Evolutionary conservation across 2,329 filamentous ascomycete species (phyloP).

Genomic region (Fusarium incarnatum): DNA sequence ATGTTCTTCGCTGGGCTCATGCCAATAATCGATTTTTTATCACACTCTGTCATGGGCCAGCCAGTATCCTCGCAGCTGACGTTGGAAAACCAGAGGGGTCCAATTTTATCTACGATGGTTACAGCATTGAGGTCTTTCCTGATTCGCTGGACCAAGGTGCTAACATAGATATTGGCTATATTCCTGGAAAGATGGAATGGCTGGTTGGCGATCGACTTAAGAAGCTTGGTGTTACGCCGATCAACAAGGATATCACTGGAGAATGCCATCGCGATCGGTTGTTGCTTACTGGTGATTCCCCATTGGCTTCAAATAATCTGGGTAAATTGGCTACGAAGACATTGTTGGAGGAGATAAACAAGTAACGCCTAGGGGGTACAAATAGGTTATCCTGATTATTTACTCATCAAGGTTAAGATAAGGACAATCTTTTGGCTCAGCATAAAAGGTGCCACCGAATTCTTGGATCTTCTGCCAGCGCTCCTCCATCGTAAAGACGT

Average conservation of each 20-base stretch:
- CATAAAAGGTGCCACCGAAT: neutral
- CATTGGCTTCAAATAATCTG: neutral
- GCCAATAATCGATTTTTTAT: neutral
- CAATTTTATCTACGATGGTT: constrained; percentile 2
- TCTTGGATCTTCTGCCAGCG: neutral
- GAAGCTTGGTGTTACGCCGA: neutral
- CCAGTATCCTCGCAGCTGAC: neutral
- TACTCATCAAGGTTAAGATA: neutral
- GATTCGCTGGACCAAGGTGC: neutral
- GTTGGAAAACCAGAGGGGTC: neutral
- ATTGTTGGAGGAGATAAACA: neutral
- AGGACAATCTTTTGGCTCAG: neutral
- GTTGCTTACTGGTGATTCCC: neutral
- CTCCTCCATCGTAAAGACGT: neutral
- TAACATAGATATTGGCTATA: constrained; percentile 7
- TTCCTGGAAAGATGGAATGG: constrained; percentile 15
- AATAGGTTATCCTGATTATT: no score
- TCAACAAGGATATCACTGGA: neutral
- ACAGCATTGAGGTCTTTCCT: constrained; percentile 4
- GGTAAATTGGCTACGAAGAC: constrained; percentile 1
- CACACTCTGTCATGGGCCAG: neutral
- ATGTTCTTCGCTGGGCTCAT: neutral
- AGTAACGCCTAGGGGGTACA: neutral
- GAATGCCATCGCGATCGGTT: neutral
- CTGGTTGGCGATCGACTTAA: neutral